Conservation (phyloP, 495 filamentous ascomycete genomes). For the Podospora conica region DNA sequence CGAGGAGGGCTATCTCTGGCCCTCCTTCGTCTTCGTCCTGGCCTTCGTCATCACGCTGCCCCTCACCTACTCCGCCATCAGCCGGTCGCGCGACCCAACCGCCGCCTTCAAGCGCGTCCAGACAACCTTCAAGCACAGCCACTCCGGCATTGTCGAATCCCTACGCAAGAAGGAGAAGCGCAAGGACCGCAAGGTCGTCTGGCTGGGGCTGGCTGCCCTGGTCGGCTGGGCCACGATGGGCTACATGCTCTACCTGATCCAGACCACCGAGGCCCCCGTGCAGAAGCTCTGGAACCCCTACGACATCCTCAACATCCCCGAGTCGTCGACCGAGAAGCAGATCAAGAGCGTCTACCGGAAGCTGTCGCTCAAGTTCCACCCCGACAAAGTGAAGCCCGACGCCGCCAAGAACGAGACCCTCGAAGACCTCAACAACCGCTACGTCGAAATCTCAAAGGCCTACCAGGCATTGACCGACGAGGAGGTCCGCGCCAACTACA, state of each 20-base stretch:
- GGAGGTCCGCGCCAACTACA: constrained; percentile 92
- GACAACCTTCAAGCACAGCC: constrained; percentile 71
- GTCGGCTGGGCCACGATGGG: constrained; percentile 79
- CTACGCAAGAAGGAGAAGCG: constrained; percentile 85
- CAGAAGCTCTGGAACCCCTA: constrained; percentile 94
- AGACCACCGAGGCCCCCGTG: constrained; percentile 63
- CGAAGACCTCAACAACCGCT: constrained; percentile 76
- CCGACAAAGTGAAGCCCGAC: constrained; percentile 83
- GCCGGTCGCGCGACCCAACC: constrained; percentile 64
- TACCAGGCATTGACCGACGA: constrained; percentile 97
- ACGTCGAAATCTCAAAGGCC: constrained; percentile 91
- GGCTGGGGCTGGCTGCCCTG: constrained; percentile 71
- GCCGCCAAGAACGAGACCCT: constrained; percentile 81
- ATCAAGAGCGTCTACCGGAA: constrained; percentile 86
- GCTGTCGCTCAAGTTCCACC: constrained; percentile 81
- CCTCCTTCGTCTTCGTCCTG: constrained; percentile 93
- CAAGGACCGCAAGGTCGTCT: constrained; percentile 72
- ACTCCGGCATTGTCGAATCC: constrained; percentile 76
- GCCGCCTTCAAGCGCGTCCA: constrained; percentile 44
- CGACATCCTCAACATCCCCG: constrained; percentile 79
- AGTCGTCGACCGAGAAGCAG: constrained; percentile 77
- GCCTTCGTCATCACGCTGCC: constrained; percentile 82
- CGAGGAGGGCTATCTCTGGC: constrained; percentile 97
- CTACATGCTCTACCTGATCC: constrained; percentile 87
- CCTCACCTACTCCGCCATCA: constrained; percentile 78